A percentile compares a stretch with the other conserved stretches of the same genome.
These are phyloP conservation scores for Dichotomocladium elegans DNA, from an alignment of 371 early-diverging fungal genomes.

Conservation along the genomic window DNA sequence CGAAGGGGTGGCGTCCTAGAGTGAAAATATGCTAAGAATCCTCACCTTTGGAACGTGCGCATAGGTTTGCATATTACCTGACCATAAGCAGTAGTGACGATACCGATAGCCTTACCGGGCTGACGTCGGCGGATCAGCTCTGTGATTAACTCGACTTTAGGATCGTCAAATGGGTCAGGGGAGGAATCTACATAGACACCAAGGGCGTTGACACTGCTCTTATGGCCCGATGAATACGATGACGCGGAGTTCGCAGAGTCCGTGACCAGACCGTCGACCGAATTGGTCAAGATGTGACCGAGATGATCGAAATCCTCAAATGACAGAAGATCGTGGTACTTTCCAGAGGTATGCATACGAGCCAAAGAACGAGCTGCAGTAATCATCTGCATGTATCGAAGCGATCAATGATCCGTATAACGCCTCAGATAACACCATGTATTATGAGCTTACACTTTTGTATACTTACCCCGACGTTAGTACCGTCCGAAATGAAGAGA, in stretches of 20 bases:
- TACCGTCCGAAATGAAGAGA: conserved; percentile 75
- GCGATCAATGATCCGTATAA: not conserved
- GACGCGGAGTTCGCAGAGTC: conserved; percentile 78
- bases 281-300: conserved; percentile 69
- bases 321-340: conserved; percentile 52
- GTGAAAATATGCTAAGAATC: too few species aligned
- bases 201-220: conserved; percentile 56
- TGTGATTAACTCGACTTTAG: conserved; percentile 62
- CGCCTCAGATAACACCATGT: too few species aligned
- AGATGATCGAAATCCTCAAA: conserved; percentile 64
- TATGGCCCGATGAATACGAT: conserved; percentile 69
- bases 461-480: conserved; percentile 46
- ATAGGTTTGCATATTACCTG: conserved; percentile 2
- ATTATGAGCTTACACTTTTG: not conserved
- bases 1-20: conserved; percentile 72
- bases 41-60: too few species aligned
- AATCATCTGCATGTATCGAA: conserved; percentile 37
- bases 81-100: conserved; percentile 68
- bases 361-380: conserved; percentile 59
- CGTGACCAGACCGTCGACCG: conserved; percentile 68
- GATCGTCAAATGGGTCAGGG: conserved; percentile 51
- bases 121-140: conserved; percentile 69
- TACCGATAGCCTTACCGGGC: conserved; percentile 65
- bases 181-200: conserved; percentile 66
- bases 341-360: conserved; percentile 52